phyloP scores from a whole-genome alignment of 305 asterid genomes.

The Andrographis paniculata region DNA sequence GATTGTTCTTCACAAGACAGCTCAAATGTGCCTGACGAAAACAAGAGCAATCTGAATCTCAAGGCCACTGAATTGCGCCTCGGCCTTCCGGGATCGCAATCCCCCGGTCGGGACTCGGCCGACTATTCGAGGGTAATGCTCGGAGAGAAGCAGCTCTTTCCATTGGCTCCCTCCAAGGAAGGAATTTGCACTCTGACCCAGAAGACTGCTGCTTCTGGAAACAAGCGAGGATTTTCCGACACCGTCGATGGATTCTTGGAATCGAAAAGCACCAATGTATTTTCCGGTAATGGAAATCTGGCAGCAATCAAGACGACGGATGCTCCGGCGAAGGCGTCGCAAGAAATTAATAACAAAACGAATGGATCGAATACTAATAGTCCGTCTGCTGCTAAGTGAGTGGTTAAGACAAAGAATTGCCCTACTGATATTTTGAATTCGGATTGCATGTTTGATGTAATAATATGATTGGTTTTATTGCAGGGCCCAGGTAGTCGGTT shows the following conservation, averaged over 20 bases:
- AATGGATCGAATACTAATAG: constrained; percentile 34
- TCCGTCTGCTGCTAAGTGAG: constrained; percentile 83
- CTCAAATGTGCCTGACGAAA: constrained; percentile 29
- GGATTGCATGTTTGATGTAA: not conserved
- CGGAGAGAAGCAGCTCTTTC: constrained; percentile 73
- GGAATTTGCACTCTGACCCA: constrained; percentile 41
- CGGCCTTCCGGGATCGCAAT: constrained; percentile 88
- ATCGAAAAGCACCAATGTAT: constrained; percentile 32
- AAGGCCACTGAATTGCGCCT: constrained; percentile 82
- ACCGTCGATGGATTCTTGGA: constrained; percentile 45
- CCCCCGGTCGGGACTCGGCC: constrained; percentile 52
- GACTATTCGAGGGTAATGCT: constrained; percentile 32
- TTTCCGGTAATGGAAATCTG: too few species aligned
- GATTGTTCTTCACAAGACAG: constrained; percentile 67
- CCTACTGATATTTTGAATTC: not conserved
- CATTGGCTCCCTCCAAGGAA: constrained; percentile 62
- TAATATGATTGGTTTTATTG: constrained; percentile 8
- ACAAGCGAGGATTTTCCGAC: constrained; percentile 72
- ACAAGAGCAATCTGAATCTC: constrained; percentile 52
- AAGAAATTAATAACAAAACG: constrained; percentile 33
- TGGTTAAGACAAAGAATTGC: not conserved
- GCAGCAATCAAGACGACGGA: constrained; percentile 29
- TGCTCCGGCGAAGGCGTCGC: constrained; percentile 28
- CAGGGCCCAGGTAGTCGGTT: constrained; percentile 89
- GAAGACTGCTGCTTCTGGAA: constrained; percentile 53